These are phyloP conservation scores for Phytophthora melonis DNA, from an alignment of 352 stramenopile species.

Conservation along the genomic window DNA sequence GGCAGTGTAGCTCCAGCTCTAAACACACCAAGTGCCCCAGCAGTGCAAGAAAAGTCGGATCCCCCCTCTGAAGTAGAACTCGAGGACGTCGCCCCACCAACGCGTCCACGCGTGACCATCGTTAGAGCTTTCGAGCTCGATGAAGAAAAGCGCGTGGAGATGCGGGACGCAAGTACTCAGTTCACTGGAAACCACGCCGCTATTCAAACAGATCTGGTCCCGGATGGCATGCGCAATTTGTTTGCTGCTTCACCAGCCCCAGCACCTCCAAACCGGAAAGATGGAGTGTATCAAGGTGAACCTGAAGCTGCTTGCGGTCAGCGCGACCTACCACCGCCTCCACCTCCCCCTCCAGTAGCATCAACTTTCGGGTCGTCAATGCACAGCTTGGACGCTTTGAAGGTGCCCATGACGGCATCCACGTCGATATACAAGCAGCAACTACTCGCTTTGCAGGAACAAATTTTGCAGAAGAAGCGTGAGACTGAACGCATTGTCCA, in stretches of 20 bases:
- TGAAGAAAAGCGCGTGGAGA: conserved; percentile 41
- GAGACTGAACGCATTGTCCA: conserved; percentile 71
- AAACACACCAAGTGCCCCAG: too few relatives aligned
- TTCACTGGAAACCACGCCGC: conserved; percentile 79
- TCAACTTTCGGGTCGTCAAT: conserved; percentile 14
- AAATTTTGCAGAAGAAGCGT: conserved; percentile 73
- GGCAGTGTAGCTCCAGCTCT: background rate
- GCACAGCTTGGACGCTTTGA: conserved; percentile 51
- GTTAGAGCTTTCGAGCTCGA: conserved; percentile 58
- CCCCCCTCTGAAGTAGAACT: background rate
- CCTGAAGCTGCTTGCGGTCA: background rate
- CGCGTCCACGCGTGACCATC: conserved; percentile 49
- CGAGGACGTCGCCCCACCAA: background rate
- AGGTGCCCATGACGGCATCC: conserved; percentile 39
- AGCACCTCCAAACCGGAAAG: background rate
- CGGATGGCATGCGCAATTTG: conserved; percentile 65
- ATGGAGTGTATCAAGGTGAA: background rate
- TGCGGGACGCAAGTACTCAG: conserved; percentile 73
- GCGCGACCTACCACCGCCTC: background rate
- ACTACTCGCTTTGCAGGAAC: conserved; percentile 61
- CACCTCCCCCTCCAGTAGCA: conserved; percentile 9
- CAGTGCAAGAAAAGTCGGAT: background rate
- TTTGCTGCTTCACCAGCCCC: conserved; percentile 3
- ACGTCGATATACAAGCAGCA: conserved; percentile 81
- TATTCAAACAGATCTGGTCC: conserved; percentile 72